Evolutionary conservation across 352 stramenopile genomes (phyloP).

Genomic region (Pythium dissotocum): DNA sequence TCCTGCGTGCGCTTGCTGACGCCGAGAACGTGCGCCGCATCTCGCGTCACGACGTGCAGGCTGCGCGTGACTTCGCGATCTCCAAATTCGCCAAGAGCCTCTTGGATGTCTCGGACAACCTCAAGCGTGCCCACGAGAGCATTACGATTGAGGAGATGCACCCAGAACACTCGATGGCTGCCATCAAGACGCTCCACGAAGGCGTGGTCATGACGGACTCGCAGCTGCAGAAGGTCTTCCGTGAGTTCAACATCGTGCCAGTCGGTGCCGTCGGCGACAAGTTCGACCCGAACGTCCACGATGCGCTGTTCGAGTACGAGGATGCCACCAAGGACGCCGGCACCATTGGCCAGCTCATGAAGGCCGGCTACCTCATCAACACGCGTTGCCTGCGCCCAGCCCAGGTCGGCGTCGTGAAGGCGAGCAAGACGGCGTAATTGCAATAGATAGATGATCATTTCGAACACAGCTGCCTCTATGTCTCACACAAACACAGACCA

Average conservation of each 20-base stretch:
- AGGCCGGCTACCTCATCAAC: constrained; percentile 96
- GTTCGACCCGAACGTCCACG: constrained; percentile 98
- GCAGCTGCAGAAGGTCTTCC: constrained; percentile 96
- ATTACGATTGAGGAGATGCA: constrained; percentile 76
- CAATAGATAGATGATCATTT: constrained; percentile 29
- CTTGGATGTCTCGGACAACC: constrained; percentile 98
- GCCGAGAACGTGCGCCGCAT: constrained; percentile 97
- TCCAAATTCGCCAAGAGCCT: constrained; percentile 96
- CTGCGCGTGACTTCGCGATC: constrained; percentile 94
- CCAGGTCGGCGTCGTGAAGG: constrained; percentile 93
- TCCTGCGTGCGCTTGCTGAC: constrained; percentile 94
- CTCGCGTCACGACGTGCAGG: constrained; percentile 92
- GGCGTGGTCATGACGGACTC: constrained; percentile 95
- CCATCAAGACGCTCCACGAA: constrained; percentile 77
- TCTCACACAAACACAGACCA: no score
- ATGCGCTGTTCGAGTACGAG: constrained; percentile 97
- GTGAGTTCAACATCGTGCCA: constrained; percentile 88
- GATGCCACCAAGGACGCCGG: constrained; percentile 88
- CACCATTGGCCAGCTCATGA: constrained; percentile 96
- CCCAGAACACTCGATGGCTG: constrained; percentile 60
- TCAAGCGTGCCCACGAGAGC: constrained; percentile 93
- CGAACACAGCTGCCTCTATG: background rate
- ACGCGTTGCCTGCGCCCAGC: constrained; percentile 94
- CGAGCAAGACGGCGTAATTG: constrained; percentile 23
- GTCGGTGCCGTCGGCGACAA: constrained; percentile 94